Base-by-base conservation (phyloP, 2,329 filamentous ascomycete genomes). In the Sclerotiophoma versabilis region DNA sequence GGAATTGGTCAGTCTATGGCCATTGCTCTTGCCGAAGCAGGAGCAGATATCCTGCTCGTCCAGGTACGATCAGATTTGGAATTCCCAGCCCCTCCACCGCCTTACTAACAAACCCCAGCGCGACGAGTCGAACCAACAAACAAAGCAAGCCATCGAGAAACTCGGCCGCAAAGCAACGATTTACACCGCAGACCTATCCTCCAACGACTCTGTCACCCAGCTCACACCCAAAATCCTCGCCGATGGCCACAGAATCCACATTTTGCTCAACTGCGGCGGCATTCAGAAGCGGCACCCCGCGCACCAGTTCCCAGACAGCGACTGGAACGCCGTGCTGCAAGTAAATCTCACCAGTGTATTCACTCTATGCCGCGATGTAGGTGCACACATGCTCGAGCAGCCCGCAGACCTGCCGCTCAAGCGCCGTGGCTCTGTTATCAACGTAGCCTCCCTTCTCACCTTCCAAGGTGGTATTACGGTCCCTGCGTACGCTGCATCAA, bases 391-490 rank as follows among this genome's bases (percentile, higher is more conserved):
- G 85, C 85, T 95, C 23, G 71, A 75, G 2, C 84, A 87, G 29
- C 62, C 71, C 4, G 66, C 77, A 12, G 73, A 75, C 2, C 83
- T 89, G 9, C 67, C 75, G 5, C 61, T 73, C 0, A 69, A 76
- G 60, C 83, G 87, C 32, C 79, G 84, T 54, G 90, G 90, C 20
- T 83, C 82, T 68, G 89, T 96, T 77, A 89, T 96, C 80, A 96
- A 96, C 77, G 86, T 96, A 50, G 92, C 88, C 10, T 90, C 86
- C 11, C 83, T 97, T 33, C 83, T 96, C 30, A 87, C 86, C 39
- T 93, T 93, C 81, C 90, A 96, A 72, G 93, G 93, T 49, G 92
- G 92, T 0, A 81, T 96, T 62, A 96, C 89, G 0, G 91, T 96
- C 1, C 92, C 92, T 0, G 92, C 92, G 1, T 96, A 96, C 71